A percentile compares a stretch with the other conserved stretches of the same genome.
phyloP scores from a whole-genome alignment of 2,329 filamentous ascomycete species.

The Rasamsonia emersonii region DNA sequence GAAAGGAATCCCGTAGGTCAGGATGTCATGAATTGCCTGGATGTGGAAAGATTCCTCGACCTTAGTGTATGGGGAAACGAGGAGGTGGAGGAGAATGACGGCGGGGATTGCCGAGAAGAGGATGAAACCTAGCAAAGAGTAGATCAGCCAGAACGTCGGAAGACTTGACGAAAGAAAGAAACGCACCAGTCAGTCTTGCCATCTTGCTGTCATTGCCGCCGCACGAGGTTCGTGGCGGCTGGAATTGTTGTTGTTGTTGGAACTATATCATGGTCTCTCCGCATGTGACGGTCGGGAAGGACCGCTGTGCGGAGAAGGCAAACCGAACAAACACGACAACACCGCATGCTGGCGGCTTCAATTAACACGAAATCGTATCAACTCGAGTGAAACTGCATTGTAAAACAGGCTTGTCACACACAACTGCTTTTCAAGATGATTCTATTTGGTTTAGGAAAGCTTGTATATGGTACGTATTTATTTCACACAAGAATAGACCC shows the following conservation, averaged over 20 bases:
- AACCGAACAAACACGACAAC: slow-evolving; percentile 8
- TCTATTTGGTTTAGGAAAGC: slow-evolving; percentile 59
- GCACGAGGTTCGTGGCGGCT: neutral
- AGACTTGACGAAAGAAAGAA: neutral
- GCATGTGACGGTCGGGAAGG: no score
- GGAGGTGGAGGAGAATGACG: slow-evolving; percentile 59
- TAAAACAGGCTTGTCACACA: no score
- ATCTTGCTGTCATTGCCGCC: slow-evolving; percentile 7
- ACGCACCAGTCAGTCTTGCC: slow-evolving; percentile 6
- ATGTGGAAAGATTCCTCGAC: slow-evolving; percentile 98
- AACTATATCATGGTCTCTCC: neutral
- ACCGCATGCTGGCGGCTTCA: slow-evolving; percentile 7
- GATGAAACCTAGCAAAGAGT: slow-evolving; percentile 32
- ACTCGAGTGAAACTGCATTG: slow-evolving; percentile 16
- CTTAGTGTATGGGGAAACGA: slow-evolving; percentile 80
- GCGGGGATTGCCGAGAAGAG: slow-evolving; percentile 50
- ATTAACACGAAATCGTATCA: neutral
- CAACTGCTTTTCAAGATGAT: slow-evolving; percentile 61
- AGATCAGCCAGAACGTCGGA: neutral
- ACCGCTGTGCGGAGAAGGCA: slow-evolving; percentile 1
- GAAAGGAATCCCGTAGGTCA: slow-evolving; percentile 65
- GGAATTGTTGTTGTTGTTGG: neutral
- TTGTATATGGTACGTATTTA: slow-evolving; percentile 58
- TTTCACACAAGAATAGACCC: slow-evolving; percentile 1
- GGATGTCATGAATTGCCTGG: slow-evolving; percentile 84